Evolutionary conservation across 164 flowering plant species (phyloP), one percentile per base, ranked within the genome.

Genomic region (Litsea cubeba): DNA sequence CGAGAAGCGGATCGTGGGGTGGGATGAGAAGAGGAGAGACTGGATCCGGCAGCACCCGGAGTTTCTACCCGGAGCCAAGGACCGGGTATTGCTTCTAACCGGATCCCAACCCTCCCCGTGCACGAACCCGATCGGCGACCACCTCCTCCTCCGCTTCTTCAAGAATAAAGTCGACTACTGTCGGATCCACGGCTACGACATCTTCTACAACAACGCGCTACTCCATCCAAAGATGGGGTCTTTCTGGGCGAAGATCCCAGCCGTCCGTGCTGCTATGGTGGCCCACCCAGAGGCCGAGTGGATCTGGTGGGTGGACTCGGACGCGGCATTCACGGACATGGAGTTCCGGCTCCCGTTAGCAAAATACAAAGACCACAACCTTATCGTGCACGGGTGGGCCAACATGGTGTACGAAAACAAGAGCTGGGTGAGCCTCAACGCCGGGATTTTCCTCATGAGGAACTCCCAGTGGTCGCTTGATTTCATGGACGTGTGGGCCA

Each of bases 291-390:
- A 93, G 78, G 89, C 89, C 24, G 99, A 95, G 87, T 95, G 99
- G 99, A 86, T 95, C 82, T 95, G 94, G 94, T 95, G 98, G 99
- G 94, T 95, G 46, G 99, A 95, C 85, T 91, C 98, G 71, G 99
- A 95, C 82, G 99, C 99, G 40, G 79, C 85, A 54, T 81, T 95
- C 80, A 90, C 98, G 32, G 99, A 93, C 79, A 95, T 95, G 99
- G 97, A 91, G 49, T 95, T 90, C 84, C 79, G 83, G 80, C 88
- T 90, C 12, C 99, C 99, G 0, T 74, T 95, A 26, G 81, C 83
- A 12, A 82, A 82, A 51, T 95, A 93, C 86, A 77, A 71, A 51
- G 75, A 78, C 66, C 85, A 88, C 71, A 90, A 95, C 76, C 69
- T 95, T 0, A 82, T 95, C 22, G 85, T 93, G 49, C 97, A 95